These are phyloP conservation scores for Betula pendula DNA, from an alignment of 306 rosid genomes.

Conservation along the genomic window DNA sequence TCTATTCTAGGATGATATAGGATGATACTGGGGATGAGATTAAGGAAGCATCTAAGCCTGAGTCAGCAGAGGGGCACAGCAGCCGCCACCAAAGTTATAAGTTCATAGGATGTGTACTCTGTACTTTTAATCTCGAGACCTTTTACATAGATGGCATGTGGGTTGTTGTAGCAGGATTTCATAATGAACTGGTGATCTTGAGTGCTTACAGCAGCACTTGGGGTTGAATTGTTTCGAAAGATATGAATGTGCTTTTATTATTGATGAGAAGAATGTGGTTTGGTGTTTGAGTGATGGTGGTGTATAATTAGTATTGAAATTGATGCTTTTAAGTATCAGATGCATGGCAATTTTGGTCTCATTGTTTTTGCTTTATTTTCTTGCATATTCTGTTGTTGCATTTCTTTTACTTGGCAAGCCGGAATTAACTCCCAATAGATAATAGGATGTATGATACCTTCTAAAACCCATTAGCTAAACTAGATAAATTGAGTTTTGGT, in stretches of 20 bases:
- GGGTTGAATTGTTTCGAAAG: conserved; percentile 41
- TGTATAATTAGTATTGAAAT: conserved; percentile 5
- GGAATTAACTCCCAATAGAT: no score
- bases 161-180: conserved; percentile 45
- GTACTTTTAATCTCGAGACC: conserved; percentile 35
- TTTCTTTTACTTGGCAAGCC: neutral
- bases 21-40: conserved; percentile 94
- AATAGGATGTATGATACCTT: no score
- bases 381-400: neutral
- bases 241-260: conserved; percentile 40
- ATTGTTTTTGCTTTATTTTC: neutral
- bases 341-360: neutral
- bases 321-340: neutral
- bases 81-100: conserved; percentile 30
- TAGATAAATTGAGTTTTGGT: no score
- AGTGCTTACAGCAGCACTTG: conserved; percentile 30
- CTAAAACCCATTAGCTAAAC: no score
- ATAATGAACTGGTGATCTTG: conserved; percentile 36
- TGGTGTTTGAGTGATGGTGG: conserved; percentile 39
- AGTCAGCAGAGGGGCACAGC: conserved; percentile 56
- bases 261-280: conserved; percentile 44
- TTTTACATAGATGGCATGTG: conserved; percentile 46
- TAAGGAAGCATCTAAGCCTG: conserved; percentile 86
- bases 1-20: conserved; percentile 43
- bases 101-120: conserved; percentile 40